A percentile compares a stretch with the other conserved stretches of the same genome.
These are phyloP conservation scores for Nicotiana knightiana DNA, from an alignment of 257 asterid genomes.

Conservation along the genomic window DNA sequence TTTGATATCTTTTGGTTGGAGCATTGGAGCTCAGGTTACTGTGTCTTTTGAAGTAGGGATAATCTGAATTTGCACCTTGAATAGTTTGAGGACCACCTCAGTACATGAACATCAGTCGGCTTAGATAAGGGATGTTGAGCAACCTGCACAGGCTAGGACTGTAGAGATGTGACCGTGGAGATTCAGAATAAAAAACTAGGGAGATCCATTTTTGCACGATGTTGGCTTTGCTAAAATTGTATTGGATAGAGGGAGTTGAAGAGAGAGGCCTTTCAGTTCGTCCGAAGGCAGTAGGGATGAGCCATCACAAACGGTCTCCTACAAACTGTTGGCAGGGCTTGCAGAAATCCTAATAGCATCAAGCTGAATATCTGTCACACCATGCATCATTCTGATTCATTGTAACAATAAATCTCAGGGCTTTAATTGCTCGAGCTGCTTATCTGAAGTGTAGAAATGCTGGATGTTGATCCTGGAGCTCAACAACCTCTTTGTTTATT, in stretches of 20 bases:
- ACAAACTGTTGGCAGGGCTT: background rate
- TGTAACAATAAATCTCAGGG: background rate
- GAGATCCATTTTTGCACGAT: background rate
- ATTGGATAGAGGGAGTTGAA: background rate
- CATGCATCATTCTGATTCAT: background rate
- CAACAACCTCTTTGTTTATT: background rate
- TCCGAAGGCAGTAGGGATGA: background rate
- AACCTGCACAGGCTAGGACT: background rate
- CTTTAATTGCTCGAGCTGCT: background rate
- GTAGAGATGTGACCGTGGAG: background rate
- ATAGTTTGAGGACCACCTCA: background rate
- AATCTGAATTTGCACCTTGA: background rate
- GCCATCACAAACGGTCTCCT: background rate
- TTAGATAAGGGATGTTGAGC: background rate
- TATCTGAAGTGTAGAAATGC: background rate
- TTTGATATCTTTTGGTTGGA: background rate
- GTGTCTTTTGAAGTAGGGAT: background rate
- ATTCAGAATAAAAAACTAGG: constrained; percentile 1
- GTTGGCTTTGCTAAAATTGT: background rate
- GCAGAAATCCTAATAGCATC: background rate
- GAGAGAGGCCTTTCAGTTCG: background rate
- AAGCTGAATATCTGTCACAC: background rate
- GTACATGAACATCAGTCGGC: background rate
- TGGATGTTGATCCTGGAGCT: background rate
- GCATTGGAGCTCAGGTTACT: background rate